Evolutionary conservation across 495 filamentous ascomycete species (phyloP), one percentile per base, ranked within the genome.

Genomic region (Penicillium flavigenum): DNA sequence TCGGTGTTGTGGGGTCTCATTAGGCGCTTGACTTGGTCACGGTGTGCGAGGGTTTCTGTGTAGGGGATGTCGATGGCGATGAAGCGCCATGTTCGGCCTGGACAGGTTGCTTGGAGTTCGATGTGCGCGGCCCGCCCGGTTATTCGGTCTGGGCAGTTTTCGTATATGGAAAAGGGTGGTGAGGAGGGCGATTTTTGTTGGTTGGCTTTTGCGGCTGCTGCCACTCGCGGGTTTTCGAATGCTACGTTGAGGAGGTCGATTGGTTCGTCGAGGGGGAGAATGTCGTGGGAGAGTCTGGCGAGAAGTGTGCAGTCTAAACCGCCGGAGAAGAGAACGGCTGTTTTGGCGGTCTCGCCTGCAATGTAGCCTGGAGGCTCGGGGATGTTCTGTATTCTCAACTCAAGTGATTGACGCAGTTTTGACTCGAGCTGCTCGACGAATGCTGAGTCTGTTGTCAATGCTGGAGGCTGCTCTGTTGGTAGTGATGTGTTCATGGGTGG

Each of bases 181-280:
- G 56, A 26, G 16, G 51, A 45, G 24, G 51, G 45, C n/a, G 48
- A 16, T 7, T 51, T 53, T 47, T 55, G 54, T 6, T 19, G 31
- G 11, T 54, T 60, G 34, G 55, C 47, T 46, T 65, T 66, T 42
- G 56, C 56, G 27, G 65, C 63, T 16, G 79, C 79, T 9, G 84
- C 77, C 5, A 89, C 84, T 20, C 93, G 83, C 0, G 90, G 91
- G 63, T 98, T 98, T 67, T 98, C 89, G 62, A 99, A 99, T 0
- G 92, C 94, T 43, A 99, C 92, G 61, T 99, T 99, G 19, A 98
- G 80, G 0, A 99, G 80, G 65, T 97, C 92, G 57, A 99, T 88
- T 6, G 76, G 73, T 58, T 94, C 84, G 5, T 78, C 67, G 2
- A 65, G 22, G 0, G 90, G 88, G 9, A 96, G 69, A 22, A 91